phyloP scores from a whole-genome alignment of 176 grass and related monocot species.

The Oryza glaberrima region DNA sequence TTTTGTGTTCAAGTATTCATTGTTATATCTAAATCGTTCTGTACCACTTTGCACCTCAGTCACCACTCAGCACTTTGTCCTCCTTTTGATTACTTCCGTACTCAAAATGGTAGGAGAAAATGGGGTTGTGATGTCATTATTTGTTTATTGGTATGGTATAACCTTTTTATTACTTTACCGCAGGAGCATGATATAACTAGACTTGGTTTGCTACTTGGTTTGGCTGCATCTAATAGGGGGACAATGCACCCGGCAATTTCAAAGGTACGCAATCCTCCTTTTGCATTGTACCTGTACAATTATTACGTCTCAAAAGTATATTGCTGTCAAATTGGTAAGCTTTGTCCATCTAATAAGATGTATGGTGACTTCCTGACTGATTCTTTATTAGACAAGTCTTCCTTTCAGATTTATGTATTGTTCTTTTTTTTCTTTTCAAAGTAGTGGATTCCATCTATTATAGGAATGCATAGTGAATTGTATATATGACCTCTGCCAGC shows the following conservation, averaged over 20 bases:
- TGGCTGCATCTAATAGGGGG: slow-evolving; percentile 90
- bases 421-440: slow-evolving; percentile 5
- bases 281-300: slow-evolving; percentile 18
- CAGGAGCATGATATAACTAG: slow-evolving; percentile 97
- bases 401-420: background rate
- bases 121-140: slow-evolving; percentile 4
- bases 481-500: background rate
- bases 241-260: slow-evolving; percentile 93
- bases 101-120: background rate
- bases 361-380: background rate
- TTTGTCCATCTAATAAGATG: background rate
- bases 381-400: background rate
- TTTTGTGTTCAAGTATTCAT: slow-evolving; percentile 7
- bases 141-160: slow-evolving; percentile 34
- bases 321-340: background rate
- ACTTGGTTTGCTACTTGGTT: slow-evolving; percentile 84
- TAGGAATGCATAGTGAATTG: background rate
- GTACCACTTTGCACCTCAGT: no score
- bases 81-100: slow-evolving; percentile 18
- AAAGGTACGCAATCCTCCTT: slow-evolving; percentile 51
- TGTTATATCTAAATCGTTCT: background rate
- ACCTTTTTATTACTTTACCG: slow-evolving; percentile 30
- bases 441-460: background rate
- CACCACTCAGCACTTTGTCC: background rate
- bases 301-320: slow-evolving; percentile 2